Evolutionary conservation across 2,329 filamentous ascomycete species (phyloP), one percentile per base, ranked within the genome.

Genomic region (Fusarium armeniacum): DNA sequence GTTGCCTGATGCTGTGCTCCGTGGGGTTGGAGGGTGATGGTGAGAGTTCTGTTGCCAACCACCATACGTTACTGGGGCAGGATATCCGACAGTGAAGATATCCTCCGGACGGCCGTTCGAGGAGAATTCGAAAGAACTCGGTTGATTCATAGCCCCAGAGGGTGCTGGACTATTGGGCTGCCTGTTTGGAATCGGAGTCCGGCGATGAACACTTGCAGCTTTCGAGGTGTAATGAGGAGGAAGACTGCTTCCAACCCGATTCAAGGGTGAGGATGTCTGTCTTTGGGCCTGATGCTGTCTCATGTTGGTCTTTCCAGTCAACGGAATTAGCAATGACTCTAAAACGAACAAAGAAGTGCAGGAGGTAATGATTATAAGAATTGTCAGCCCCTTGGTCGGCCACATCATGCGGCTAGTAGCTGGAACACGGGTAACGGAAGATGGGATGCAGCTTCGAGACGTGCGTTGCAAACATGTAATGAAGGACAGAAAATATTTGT

Each of bases 1-100:
- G 56, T 71, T 75, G 24, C 55, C 63, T 6, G 71, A 72, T 15
- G 22, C 33, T 41, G 68, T 61, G 50, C 70, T 73, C 12, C 73
- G 65, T 28, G 73, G 71, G 6, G 72, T 70, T 36, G 65, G 61
- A 15, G 53, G 54, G 6, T 64, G 62, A 36, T 58, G 53, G 12
- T 41, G 54, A 8, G 53, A n/a, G 24, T 50, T 62, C 33, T 64
- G 67, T n/a, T 69, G 70, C 52, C 55, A 61, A 33, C 38, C 55
- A 24, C 69, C 63, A 44, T 63, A 72, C 30, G 30, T 12, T 11
- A 47, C 30, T 18, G 60, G 47, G 41, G 53, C 45, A 32, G 46
- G 51, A 50, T 65, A 55, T n/a, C 54, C 67, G n/a, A 51, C 58
- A 10, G 18, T 20, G 1, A 47, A 20, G 10, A 44, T 18, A 16